Evolutionary conservation across 345 rosid genomes (phyloP).

Genomic region (Erodium maritimum): DNA sequence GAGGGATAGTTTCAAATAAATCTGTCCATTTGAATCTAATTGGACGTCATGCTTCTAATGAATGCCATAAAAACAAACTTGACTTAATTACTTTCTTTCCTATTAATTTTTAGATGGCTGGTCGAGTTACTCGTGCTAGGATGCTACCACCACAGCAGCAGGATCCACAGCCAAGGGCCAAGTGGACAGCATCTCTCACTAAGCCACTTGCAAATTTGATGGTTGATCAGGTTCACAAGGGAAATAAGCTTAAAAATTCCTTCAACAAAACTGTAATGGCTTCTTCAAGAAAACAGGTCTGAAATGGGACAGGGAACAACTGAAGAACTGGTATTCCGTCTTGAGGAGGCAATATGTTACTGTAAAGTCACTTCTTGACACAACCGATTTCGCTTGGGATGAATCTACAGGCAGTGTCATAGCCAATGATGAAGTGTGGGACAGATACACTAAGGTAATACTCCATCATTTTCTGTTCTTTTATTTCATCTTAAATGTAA

Average conservation of each 20-base stretch:
- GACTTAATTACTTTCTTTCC: too few relatives aligned
- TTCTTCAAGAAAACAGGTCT: too few relatives aligned
- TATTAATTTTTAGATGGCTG: too few relatives aligned
- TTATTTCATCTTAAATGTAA: too few relatives aligned
- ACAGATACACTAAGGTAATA: constrained; percentile 26
- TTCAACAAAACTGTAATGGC: constrained; percentile 23
- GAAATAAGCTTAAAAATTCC: constrained; percentile 28
- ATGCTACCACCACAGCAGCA: too few relatives aligned
- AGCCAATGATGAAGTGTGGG: constrained; percentile 40
- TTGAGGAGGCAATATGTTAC: constrained; percentile 30
- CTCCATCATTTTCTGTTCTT: neutral
- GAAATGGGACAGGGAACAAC: constrained; percentile 41
- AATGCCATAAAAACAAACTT: too few relatives aligned
- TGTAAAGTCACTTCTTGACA: constrained; percentile 29
- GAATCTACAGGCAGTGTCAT: constrained; percentile 25
- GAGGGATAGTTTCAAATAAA: too few relatives aligned
- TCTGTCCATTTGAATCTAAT: too few relatives aligned
- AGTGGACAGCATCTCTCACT: constrained; percentile 27
- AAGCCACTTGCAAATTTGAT: constrained; percentile 33
- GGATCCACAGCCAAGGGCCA: too few relatives aligned
- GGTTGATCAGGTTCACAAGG: constrained; percentile 33
- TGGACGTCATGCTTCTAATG: too few relatives aligned
- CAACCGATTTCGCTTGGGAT: constrained; percentile 27
- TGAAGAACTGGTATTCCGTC: constrained; percentile 25
- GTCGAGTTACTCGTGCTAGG: too few relatives aligned